A percentile compares a stretch with the other conserved stretches of the same genome.
phyloP scores from a whole-genome alignment of 495 filamentous ascomycete species.

The Jackrogersella multiformis region DNA sequence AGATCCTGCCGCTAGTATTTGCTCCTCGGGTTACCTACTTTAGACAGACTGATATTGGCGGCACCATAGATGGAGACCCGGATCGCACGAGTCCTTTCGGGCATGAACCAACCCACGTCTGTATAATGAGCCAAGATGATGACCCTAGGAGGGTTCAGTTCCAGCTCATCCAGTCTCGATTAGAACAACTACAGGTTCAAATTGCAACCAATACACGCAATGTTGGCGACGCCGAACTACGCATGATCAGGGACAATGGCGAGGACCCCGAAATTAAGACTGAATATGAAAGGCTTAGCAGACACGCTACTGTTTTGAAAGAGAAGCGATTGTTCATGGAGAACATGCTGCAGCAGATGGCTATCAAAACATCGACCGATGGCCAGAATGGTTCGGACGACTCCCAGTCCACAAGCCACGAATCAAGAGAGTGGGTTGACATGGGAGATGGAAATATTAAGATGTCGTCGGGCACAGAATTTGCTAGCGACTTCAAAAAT shows the following conservation, averaged over 20 bases:
- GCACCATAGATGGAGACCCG: constrained; percentile 71
- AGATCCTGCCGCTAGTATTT: constrained; percentile 90
- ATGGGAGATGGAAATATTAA: constrained; percentile 53
- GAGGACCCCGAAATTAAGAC: constrained; percentile 61
- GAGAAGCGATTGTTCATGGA: constrained; percentile 81
- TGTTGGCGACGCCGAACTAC: constrained; percentile 72
- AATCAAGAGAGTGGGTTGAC: constrained; percentile 43
- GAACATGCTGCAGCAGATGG: constrained; percentile 74
- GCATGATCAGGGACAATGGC: constrained; percentile 64
- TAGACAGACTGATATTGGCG: constrained; percentile 91
- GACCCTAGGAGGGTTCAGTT: constrained; percentile 91
- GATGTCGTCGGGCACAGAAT: constrained; percentile 67
- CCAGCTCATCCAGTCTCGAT: constrained; percentile 80
- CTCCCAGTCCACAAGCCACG: constrained; percentile 20
- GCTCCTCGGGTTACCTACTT: constrained; percentile 97
- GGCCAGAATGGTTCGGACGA: constrained; percentile 22
- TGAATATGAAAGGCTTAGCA: constrained; percentile 73
- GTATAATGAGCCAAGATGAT: constrained; percentile 93
- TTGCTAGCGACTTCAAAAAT: constrained; percentile 94
- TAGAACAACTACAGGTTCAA: constrained; percentile 81
- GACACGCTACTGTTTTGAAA: constrained; percentile 73
- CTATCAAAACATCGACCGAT: constrained; percentile 36
- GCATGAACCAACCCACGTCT: constrained; percentile 89
- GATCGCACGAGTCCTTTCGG: constrained; percentile 86
- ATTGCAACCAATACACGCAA: constrained; percentile 73